Percentiles rank a stretch among this genome's conserved stretches.
Conservation (phyloP, 2,329 filamentous ascomycete species). For the Fusarium sp. region DNA sequence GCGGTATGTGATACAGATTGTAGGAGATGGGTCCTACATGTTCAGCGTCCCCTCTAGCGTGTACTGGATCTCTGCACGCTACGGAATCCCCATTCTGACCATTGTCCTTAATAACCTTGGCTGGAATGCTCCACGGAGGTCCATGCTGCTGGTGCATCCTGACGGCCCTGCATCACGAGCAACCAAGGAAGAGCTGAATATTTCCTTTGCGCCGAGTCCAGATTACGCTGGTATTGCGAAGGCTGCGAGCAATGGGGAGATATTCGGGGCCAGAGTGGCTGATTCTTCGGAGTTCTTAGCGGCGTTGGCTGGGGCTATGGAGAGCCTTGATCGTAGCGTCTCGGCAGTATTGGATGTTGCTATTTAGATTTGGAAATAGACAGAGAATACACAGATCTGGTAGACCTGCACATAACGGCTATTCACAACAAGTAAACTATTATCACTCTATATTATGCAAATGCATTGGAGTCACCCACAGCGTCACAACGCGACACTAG, state of each 20-base stretch:
- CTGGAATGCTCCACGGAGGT: slow-evolving; percentile 10
- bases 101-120: slow-evolving; percentile 23
- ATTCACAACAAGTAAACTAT: no score
- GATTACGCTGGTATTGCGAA: slow-evolving; percentile 14
- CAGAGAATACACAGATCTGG: no score
- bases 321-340: slow-evolving; percentile 6
- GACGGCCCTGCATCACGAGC: slow-evolving; percentile 10
- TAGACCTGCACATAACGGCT: no score
- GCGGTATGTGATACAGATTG: slow-evolving; percentile 12
- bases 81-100: slow-evolving; percentile 10
- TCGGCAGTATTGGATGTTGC: slow-evolving; percentile 16
- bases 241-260: neutral
- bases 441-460: neutral
- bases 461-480: neutral
- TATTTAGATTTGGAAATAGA: neutral
- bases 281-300: neutral
- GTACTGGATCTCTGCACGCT: slow-evolving; percentile 24
- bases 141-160: slow-evolving; percentile 5
- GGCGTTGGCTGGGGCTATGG: neutral
- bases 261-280: neutral
- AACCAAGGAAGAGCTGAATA: slow-evolving; percentile 13
- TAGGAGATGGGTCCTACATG: slow-evolving; percentile 25
- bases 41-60: slow-evolving; percentile 22
- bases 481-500: neutral
- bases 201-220: slow-evolving; percentile 11